Percentiles rank a stretch among this genome's conserved stretches.
These are phyloP conservation scores for Boletus sp. DNA, from an alignment of 1,284 basidiomycete genomes.

Conservation along the genomic window DNA sequence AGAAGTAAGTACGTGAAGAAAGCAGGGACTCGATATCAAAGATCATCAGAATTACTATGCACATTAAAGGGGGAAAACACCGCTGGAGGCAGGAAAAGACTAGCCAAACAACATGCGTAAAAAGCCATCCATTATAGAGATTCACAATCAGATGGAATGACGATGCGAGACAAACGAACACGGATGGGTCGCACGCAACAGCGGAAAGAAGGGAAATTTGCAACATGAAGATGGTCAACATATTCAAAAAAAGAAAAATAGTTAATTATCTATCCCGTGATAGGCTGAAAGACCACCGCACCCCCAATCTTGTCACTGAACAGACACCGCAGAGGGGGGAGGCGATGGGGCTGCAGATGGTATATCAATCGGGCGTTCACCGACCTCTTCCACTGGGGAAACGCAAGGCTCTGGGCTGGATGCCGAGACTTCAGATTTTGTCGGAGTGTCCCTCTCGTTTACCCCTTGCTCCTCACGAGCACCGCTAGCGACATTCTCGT, in stretches of 20 bases:
- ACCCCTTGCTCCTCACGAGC: conserved; percentile 12
- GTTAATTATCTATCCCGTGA: conserved; percentile 30
- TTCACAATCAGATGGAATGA: conserved; percentile 9
- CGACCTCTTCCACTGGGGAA: conserved; percentile 25
- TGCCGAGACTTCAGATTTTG: conserved; percentile 17
- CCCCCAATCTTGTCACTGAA: conserved; percentile 18
- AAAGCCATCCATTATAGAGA: conserved; percentile 18
- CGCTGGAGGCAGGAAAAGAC: conserved; percentile 1
- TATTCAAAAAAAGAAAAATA: conserved; percentile 34
- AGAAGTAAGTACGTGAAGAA: conserved; percentile 25
- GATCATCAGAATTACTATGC: conserved; percentile 19
- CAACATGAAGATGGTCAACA: conserved; percentile 35
- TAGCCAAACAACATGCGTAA: conserved; percentile 22
- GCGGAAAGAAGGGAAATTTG: conserved; percentile 3
- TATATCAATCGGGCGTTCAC: conserved; percentile 22
- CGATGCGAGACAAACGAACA: conserved; percentile 9
- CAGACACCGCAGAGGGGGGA: conserved; percentile 31
- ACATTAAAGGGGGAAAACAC: conserved; percentile 17
- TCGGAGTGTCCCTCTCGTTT: conserved; percentile 9
- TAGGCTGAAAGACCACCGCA: conserved; percentile 4
- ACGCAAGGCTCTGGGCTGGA: conserved; percentile 19
- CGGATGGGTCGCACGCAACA: conserved; percentile 17
- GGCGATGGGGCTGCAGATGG: conserved; percentile 30
- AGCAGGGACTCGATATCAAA: conserved; percentile 14
- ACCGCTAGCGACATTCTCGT: conserved; percentile 13